A percentile compares a stretch with the other conserved stretches of the same genome.
Evolutionary conservation across 2,329 filamentous ascomycete species (phyloP).

Genomic region (Penicillium sp.): DNA sequence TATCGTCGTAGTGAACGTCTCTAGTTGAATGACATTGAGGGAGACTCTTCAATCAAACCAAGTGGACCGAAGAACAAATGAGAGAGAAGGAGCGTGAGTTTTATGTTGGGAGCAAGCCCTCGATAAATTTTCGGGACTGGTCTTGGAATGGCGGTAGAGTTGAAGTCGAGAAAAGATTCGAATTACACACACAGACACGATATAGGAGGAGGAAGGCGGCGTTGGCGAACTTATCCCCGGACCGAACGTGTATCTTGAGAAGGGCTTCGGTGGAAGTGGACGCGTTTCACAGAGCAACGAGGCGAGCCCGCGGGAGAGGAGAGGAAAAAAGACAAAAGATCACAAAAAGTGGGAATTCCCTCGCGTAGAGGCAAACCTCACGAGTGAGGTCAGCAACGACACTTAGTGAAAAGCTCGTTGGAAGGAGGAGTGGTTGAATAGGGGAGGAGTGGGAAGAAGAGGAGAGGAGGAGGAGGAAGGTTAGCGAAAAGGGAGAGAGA

Average conservation of each 20-base stretch:
- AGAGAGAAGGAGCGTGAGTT: slow-evolving; percentile 29
- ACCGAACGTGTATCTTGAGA: slow-evolving; percentile 11
- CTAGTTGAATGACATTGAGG: slow-evolving; percentile 46
- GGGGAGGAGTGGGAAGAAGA: slow-evolving; percentile 25
- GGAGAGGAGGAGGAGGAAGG: slow-evolving; percentile 17
- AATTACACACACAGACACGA: slow-evolving; percentile 1
- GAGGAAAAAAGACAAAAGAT: slow-evolving; percentile 8
- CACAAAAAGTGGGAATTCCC: slow-evolving; percentile 21
- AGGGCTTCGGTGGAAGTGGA: slow-evolving; percentile 1
- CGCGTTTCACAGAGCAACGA: neutral
- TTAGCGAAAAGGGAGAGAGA: slow-evolving; percentile 37
- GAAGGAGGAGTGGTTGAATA: slow-evolving; percentile 20
- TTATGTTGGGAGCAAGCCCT: slow-evolving; percentile 3
- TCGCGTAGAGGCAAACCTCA: slow-evolving; percentile 31
- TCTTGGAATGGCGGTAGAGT: neutral
- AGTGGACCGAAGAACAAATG: slow-evolving; percentile 24
- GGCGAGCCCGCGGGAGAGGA: neutral
- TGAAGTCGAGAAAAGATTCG: neutral
- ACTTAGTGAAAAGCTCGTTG: slow-evolving; percentile 57
- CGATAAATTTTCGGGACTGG: slow-evolving; percentile 1
- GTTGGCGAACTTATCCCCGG: neutral
- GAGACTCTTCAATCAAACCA: slow-evolving; percentile 28
- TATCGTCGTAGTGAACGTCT: slow-evolving; percentile 32
- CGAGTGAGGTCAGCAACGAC: slow-evolving; percentile 44
- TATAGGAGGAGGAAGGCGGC: neutral